Conservation (phyloP, 371 early-diverging fungal species). For the Syncephalastrum monosporum region DNA sequence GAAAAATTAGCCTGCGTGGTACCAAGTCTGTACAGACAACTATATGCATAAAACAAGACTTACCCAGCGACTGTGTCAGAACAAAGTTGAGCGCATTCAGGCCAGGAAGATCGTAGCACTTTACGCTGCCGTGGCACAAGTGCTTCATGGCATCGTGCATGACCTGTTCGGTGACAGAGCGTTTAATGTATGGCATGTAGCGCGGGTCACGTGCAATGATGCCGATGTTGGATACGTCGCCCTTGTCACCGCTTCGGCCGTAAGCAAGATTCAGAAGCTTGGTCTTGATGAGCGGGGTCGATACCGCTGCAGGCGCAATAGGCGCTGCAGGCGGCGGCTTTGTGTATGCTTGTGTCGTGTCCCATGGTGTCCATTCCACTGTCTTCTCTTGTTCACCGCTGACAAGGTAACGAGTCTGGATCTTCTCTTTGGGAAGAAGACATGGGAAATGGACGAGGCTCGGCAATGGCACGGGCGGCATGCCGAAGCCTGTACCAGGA, state of each 20-base stretch:
- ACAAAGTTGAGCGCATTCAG: slow-evolving; percentile 68
- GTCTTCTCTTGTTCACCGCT: slow-evolving; percentile 24
- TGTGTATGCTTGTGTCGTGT: slow-evolving; percentile 15
- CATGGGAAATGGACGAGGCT: slow-evolving; percentile 67
- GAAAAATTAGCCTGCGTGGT: background rate
- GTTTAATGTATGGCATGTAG: slow-evolving; percentile 51
- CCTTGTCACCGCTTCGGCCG: slow-evolving; percentile 77
- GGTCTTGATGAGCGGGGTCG: slow-evolving; percentile 27
- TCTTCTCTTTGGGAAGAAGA: slow-evolving; percentile 53
- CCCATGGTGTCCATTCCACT: slow-evolving; percentile 34
- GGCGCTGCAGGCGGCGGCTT: slow-evolving; percentile 18
- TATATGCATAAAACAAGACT: background rate
- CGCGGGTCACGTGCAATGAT: slow-evolving; percentile 64
- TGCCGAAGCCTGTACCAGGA: slow-evolving; percentile 59
- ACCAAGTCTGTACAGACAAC: too few relatives aligned
- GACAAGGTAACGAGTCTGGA: slow-evolving; percentile 41
- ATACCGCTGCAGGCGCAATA: slow-evolving; percentile 19
- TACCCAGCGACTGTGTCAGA: slow-evolving; percentile 63
- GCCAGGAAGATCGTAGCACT: slow-evolving; percentile 65
- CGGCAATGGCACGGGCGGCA: slow-evolving; percentile 54
- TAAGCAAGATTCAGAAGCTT: slow-evolving; percentile 64
- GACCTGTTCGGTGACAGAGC: slow-evolving; percentile 36
- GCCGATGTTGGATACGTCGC: slow-evolving; percentile 73
- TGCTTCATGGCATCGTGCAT: slow-evolving; percentile 65
- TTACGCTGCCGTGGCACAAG: slow-evolving; percentile 59